Evolutionary conservation across 768 basidiomycete species (phyloP).

Genomic region (Austroboletus eburneus): DNA sequence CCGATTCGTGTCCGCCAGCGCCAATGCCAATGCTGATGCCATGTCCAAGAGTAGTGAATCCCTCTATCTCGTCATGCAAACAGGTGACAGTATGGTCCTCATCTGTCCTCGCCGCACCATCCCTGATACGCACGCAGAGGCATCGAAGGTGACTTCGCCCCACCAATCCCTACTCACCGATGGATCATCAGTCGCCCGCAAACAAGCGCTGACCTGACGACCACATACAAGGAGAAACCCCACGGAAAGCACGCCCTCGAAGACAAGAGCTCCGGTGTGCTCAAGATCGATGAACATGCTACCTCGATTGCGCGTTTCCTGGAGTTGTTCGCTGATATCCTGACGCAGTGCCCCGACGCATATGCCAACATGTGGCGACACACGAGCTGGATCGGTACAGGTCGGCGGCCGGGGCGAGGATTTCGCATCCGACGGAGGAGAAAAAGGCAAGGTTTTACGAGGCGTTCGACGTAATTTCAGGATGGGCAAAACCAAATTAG

Average conservation of each 20-base stretch:
- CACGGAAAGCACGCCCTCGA: conserved; percentile 43
- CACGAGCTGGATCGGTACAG: conserved; percentile 39
- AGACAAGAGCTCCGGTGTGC: conserved; percentile 40
- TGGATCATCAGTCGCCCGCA: conserved; percentile 44
- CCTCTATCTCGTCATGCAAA: no score
- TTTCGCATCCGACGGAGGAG: conserved; percentile 49
- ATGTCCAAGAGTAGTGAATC: no score
- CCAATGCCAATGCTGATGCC: no score
- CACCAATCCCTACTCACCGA: conserved; percentile 57
- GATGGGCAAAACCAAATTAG: no score
- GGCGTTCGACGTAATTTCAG: conserved; percentile 63
- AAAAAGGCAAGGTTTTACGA: conserved; percentile 65
- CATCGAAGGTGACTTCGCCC: conserved; percentile 72
- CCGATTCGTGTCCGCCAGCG: no score
- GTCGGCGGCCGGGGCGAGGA: conserved; percentile 49
- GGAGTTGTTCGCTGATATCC: conserved; percentile 50
- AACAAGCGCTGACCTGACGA: conserved; percentile 35
- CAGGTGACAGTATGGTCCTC: no score
- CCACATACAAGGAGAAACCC: conserved; percentile 46
- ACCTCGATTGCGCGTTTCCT: conserved; percentile 39
- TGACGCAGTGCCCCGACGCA: conserved; percentile 41
- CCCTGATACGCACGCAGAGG: conserved; percentile 31
- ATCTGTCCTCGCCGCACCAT: no score
- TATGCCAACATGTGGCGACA: conserved; percentile 71
- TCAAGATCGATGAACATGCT: conserved; percentile 29